Evolutionary conservation across 495 filamentous ascomycete genomes (phyloP), one percentile per base, ranked within the genome.

Genomic region (Aspergillus hancockii): DNA sequence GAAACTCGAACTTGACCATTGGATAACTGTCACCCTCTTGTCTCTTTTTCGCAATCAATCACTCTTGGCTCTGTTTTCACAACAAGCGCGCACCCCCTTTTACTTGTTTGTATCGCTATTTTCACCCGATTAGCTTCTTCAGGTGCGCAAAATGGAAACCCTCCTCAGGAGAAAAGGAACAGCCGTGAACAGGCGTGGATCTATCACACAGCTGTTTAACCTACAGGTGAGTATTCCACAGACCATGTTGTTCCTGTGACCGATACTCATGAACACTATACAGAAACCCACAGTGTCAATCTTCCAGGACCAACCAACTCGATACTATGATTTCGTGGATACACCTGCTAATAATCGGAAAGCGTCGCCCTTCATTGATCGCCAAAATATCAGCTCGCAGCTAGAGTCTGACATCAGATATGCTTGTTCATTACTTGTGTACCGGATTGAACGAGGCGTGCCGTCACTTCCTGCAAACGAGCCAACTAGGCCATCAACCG

Each of bases 361-460:
- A 13, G 21, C 55, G 0, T 60, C 64, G 3, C 60, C 60, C 1
- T 40, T 60, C 2, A 59, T 60, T 23, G 46, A 60, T 25, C 67
- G 64, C 5, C 67, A 63, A 45, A 31, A 63, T 5, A 63, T 70
- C 19, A 23, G 59, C 13, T 22, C 58, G 1, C 53, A 63, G 12
- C 22, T 70, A 4, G 64, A 67, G 19, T 54, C 49, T 0, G 50
- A 67, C 9, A 49, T 70, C 4, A 52, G 58, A 46, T 47, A 60
- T 43, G 47, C 67, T 18, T 70, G 67, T 38, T 53, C 60, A 1
- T 45, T 67, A 25, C 67, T 70, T 7, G 58, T 63, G 14, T 60
- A 66, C 52, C 43, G 61, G n/a, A 58, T 69, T 49, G 60, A 65
- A 50, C 57, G 45, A 43, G 67, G 64, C 3, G 43, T 62, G 21